Percentiles rank a stretch among this genome's conserved stretches.
Evolutionary conservation across 177 flowering plant genomes (phyloP).

Genomic region (Telopea speciosissima): DNA sequence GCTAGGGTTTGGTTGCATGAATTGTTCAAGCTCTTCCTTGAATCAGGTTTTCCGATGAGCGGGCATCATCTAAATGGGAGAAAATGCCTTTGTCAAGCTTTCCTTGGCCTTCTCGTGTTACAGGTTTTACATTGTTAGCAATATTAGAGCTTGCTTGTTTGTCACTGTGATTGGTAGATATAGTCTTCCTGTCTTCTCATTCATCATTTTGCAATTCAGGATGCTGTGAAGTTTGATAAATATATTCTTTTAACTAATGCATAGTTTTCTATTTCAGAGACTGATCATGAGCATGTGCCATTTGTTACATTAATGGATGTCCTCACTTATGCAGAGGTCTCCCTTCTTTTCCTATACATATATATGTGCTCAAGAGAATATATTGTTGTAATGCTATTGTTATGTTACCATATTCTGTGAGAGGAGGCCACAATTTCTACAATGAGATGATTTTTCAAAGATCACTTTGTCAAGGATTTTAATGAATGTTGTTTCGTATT

Average conservation of each 20-base stretch:
- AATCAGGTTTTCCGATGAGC: slow-evolving; percentile 32
- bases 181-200: background rate
- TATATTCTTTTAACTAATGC: background rate
- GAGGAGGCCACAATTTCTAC: no score
- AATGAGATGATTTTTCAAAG: no score
- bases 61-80: slow-evolving; percentile 31
- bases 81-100: slow-evolving; percentile 58
- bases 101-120: slow-evolving; percentile 49
- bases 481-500: no score
- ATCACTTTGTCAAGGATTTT: no score
- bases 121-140: slow-evolving; percentile 41
- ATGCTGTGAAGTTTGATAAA: background rate
- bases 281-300: slow-evolving; percentile 32
- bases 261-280: slow-evolving; percentile 35
- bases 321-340: slow-evolving; percentile 61
- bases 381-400: background rate
- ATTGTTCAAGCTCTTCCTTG: background rate
- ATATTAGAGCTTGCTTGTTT: background rate
- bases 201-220: background rate
- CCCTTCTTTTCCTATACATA: background rate
- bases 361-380: background rate
- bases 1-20: background rate
- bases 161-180: background rate
- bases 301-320: slow-evolving; percentile 61
- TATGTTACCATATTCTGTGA: no score